Conservation (phyloP, 2,329 filamentous ascomycete species). For the Fusarium duplospermum region DNA sequence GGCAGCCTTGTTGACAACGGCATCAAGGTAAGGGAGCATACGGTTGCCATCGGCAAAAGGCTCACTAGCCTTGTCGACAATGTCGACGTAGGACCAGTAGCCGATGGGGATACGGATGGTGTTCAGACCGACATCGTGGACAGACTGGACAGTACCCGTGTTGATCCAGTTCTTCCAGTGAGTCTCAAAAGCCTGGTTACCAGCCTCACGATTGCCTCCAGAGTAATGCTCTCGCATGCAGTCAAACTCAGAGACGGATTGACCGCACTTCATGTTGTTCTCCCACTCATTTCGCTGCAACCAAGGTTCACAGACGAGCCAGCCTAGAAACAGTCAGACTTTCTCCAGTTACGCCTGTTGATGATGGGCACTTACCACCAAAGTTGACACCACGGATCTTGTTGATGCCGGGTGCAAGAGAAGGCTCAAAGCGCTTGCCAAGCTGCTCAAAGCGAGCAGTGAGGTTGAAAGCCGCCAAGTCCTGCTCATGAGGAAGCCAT, state of each 20-base stretch:
- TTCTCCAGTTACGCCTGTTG: neutral
- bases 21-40: slow-evolving; percentile 33
- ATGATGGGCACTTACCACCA: slow-evolving; percentile 1
- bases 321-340: neutral
- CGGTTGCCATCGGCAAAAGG: slow-evolving; percentile 27
- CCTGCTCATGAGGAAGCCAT: slow-evolving; percentile 29
- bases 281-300: slow-evolving; percentile 17
- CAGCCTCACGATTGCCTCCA: slow-evolving; percentile 16
- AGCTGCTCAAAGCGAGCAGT: slow-evolving; percentile 31
- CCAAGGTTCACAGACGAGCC: slow-evolving; percentile 32
- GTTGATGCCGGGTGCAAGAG: slow-evolving; percentile 7
- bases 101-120: slow-evolving; percentile 35
- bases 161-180: slow-evolving; percentile 35
- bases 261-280: slow-evolving; percentile 17
- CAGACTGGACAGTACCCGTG: slow-evolving; percentile 29
- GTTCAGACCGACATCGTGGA: slow-evolving; percentile 33
- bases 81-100: slow-evolving; percentile 32
- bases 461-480: slow-evolving; percentile 30
- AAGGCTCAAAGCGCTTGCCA: slow-evolving; percentile 26
- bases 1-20: slow-evolving; percentile 24
- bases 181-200: slow-evolving; percentile 22
- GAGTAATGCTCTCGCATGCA: slow-evolving; percentile 32
- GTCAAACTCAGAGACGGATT: slow-evolving; percentile 26
- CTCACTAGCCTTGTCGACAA: slow-evolving; percentile 30
- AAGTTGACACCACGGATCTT: slow-evolving; percentile 36